These are phyloP conservation scores for Acorus calamus DNA, from an alignment of 106 monocot genomes.

Conservation along the genomic window DNA sequence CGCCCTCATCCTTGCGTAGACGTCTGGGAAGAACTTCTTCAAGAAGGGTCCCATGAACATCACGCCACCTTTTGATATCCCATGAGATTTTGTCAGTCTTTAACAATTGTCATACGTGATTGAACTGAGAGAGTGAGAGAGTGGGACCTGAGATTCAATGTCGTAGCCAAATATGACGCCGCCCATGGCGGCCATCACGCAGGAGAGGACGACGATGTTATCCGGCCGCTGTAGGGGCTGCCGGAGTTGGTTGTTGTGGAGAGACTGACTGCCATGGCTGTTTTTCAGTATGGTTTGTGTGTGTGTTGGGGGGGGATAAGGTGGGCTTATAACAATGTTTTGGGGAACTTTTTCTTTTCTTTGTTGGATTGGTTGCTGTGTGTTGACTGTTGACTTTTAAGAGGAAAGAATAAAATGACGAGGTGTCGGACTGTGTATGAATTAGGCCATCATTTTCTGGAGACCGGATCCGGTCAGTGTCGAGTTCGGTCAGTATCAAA, in stretches of 20 bases:
- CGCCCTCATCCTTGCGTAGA: slow-evolving; percentile 11
- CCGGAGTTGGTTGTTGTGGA: background rate
- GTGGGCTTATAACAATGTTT: no score
- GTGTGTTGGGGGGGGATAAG: no score
- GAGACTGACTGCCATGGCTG: background rate
- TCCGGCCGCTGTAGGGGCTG: slow-evolving; percentile 4
- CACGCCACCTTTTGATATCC: slow-evolving; percentile 18
- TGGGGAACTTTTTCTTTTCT: no score
- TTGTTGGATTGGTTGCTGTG: no score
- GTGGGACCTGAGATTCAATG: slow-evolving; percentile 16
- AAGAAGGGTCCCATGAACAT: slow-evolving; percentile 30
- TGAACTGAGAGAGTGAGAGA: no score
- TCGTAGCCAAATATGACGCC: slow-evolving; percentile 31
- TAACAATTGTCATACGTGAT: background rate
- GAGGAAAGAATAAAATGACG: no score
- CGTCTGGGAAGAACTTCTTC: slow-evolving; percentile 31
- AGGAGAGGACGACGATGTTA: slow-evolving; percentile 17
- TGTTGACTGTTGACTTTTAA: no score
- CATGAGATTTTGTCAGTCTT: background rate
- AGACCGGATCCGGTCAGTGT: no score
- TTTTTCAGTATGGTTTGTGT: no score
- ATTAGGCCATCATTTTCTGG: no score
- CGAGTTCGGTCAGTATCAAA: no score
- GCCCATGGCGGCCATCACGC: slow-evolving; percentile 18
- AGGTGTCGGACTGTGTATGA: no score